Conservation (phyloP, 768 basidiomycete genomes). For the Mycena albidolilacea region DNA sequence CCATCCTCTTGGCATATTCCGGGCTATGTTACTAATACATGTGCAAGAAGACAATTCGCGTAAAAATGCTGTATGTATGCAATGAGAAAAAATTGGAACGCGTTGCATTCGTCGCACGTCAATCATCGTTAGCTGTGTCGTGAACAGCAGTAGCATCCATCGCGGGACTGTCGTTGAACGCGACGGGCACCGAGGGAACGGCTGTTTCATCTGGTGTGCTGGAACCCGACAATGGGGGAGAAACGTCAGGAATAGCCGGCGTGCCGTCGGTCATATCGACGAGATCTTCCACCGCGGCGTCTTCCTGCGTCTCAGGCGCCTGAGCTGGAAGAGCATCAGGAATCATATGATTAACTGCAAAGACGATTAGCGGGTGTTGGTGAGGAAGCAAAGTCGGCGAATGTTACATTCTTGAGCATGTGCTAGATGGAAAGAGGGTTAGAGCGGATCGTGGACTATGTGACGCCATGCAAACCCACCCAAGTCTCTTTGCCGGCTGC, state of each 20-base stretch:
- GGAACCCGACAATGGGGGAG: not conserved
- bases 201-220: conserved; percentile 2
- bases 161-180: conserved; percentile 10
- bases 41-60: conserved; percentile 11
- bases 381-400: conserved; percentile 3
- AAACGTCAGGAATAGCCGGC: conserved; percentile 54
- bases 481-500: conserved; percentile 75
- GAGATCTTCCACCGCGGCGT: conserved; percentile 68
- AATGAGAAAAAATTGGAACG: not conserved
- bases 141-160: conserved; percentile 13
- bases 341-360: conserved; percentile 58
- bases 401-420: conserved; percentile 82
- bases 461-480: conserved; percentile 58
- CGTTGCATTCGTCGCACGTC: not conserved
- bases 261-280: conserved; percentile 62
- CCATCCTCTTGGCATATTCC: not conserved
- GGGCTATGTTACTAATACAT: conserved; percentile 8
- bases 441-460: conserved; percentile 26
- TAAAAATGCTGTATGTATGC: conserved; percentile 23
- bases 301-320: not conserved
- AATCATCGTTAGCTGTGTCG: conserved; percentile 14
- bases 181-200: conserved; percentile 48
- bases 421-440: conserved; percentile 51
- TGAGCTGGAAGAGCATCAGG: conserved; percentile 16
- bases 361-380: conserved; percentile 9